Evolutionary conservation across 2,329 filamentous ascomycete genomes (phyloP).

Genomic region (Clonostachys chloroleuca): DNA sequence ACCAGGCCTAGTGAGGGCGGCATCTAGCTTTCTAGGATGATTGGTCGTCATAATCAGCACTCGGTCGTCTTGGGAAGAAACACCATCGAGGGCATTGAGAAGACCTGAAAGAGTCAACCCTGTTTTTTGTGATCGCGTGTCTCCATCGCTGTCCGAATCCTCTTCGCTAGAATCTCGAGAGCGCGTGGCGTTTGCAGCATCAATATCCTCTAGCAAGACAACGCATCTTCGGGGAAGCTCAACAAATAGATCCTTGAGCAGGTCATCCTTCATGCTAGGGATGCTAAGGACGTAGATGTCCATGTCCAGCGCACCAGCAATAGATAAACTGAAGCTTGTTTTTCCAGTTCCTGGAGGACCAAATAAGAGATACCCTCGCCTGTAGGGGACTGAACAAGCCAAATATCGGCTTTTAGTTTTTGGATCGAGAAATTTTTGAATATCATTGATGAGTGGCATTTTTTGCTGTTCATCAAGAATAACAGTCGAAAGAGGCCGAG

Average conservation of each 20-base stretch:
- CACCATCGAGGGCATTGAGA: constrained; percentile 79
- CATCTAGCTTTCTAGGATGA: constrained; percentile 66
- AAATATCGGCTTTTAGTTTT: too few relatives aligned
- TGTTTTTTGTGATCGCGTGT: constrained; percentile 13
- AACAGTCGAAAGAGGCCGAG: too few relatives aligned
- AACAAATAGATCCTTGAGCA: constrained; percentile 54
- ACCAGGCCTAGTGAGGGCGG: constrained; percentile 69
- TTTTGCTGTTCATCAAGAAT: too few relatives aligned
- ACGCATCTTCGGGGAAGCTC: constrained; percentile 59
- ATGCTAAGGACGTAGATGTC: constrained; percentile 59
- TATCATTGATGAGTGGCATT: too few relatives aligned
- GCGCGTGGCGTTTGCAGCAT: constrained; percentile 37
- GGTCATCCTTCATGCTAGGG: constrained; percentile 56
- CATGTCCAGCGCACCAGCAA: constrained; percentile 62
- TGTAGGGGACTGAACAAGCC: constrained; percentile 49
- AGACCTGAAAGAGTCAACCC: constrained; percentile 74
- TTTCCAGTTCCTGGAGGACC: constrained; percentile 74
- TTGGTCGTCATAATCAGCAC: constrained; percentile 84
- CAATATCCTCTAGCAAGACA: constrained; percentile 66
- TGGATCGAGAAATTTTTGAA: too few relatives aligned
- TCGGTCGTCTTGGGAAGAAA: constrained; percentile 73
- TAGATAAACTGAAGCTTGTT: constrained; percentile 60
- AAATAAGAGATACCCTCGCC: constrained; percentile 73
- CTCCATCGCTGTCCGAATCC: constrained; percentile 10
- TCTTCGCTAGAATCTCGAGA: constrained; percentile 10